Percentiles rank a stretch among this genome's conserved stretches.
Evolutionary conservation across 2,329 filamentous ascomycete species (phyloP).

Genomic region (Magnaporthiopsis poae): DNA sequence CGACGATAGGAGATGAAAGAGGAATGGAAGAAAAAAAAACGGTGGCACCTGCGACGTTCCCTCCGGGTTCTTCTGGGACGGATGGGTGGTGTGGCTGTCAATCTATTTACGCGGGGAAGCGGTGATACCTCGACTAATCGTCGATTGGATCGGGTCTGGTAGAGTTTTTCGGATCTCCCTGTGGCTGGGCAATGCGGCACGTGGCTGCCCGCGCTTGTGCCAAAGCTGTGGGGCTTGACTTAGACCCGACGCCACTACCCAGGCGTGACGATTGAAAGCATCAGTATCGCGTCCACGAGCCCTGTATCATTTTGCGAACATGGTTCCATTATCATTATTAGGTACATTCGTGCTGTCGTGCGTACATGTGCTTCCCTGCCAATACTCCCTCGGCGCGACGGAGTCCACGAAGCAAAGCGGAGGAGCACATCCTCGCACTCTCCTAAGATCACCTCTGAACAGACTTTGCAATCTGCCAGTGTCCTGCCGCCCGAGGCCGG

Average conservation of each 20-base stretch:
- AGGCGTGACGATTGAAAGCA: no score
- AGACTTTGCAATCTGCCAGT: no score
- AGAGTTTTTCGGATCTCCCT: neutral
- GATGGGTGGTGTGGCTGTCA: neutral
- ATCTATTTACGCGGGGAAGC: slow-evolving; percentile 1
- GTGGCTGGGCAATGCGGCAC: neutral
- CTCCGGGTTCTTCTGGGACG: neutral
- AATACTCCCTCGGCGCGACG: no score
- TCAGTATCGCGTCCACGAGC: neutral
- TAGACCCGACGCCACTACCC: no score
- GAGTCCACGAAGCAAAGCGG: neutral
- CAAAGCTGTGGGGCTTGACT: no score
- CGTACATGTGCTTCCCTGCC: neutral
- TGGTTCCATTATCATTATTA: neutral
- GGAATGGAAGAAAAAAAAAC: neutral
- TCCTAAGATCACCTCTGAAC: no score
- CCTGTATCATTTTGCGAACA: neutral
- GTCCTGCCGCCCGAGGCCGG: no score
- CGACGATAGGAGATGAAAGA: neutral
- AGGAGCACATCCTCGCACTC: no score
- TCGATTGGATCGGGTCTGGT: neutral
- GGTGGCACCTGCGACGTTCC: neutral
- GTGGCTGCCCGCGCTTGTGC: neutral
- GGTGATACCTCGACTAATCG: neutral
- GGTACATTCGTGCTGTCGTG: neutral